phyloP scores from a whole-genome alignment of 495 filamentous ascomycete genomes.

The Xylaria acuta region DNA sequence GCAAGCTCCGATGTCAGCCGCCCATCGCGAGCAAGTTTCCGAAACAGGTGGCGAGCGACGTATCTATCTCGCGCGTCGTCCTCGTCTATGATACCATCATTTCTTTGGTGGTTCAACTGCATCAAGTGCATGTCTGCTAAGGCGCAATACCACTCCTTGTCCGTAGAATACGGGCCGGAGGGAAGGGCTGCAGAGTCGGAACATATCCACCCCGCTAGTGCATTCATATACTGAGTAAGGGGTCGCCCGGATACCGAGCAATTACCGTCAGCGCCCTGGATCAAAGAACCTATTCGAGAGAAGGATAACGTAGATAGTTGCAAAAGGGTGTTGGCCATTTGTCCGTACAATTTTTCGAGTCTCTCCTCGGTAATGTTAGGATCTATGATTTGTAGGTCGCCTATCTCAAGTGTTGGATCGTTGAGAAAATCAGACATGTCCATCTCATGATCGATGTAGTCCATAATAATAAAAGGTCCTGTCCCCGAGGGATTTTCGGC shows the following conservation, averaged over 20 bases:
- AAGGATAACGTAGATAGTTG: slow-evolving; percentile 41
- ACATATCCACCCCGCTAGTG: slow-evolving; percentile 31
- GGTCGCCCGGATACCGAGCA: slow-evolving; percentile 30
- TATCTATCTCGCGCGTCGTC: slow-evolving; percentile 46
- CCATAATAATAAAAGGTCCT: slow-evolving; percentile 56
- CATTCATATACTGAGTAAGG: slow-evolving; percentile 40
- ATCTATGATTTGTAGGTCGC: background rate
- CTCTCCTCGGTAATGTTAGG: background rate
- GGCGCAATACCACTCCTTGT: slow-evolving; percentile 48
- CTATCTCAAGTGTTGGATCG: background rate
- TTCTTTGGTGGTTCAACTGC: slow-evolving; percentile 30
- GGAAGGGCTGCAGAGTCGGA: slow-evolving; percentile 20
- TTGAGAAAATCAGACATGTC: background rate
- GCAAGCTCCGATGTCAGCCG: slow-evolving; percentile 37
- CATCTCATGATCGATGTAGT: slow-evolving; percentile 34
- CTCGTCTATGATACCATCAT: slow-evolving; percentile 22
- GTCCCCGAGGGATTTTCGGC: slow-evolving; percentile 38
- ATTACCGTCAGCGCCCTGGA: slow-evolving; percentile 16
- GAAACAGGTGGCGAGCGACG: slow-evolving; percentile 38
- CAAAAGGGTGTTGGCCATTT: slow-evolving; percentile 45
- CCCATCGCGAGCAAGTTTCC: slow-evolving; percentile 8
- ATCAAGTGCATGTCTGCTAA: slow-evolving; percentile 52
- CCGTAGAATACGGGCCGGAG: slow-evolving; percentile 26
- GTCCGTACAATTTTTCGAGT: background rate
- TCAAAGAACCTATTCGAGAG: slow-evolving; percentile 47